Conservation (phyloP, 208 protist species). For the Leishmania aethiopica region DNA sequence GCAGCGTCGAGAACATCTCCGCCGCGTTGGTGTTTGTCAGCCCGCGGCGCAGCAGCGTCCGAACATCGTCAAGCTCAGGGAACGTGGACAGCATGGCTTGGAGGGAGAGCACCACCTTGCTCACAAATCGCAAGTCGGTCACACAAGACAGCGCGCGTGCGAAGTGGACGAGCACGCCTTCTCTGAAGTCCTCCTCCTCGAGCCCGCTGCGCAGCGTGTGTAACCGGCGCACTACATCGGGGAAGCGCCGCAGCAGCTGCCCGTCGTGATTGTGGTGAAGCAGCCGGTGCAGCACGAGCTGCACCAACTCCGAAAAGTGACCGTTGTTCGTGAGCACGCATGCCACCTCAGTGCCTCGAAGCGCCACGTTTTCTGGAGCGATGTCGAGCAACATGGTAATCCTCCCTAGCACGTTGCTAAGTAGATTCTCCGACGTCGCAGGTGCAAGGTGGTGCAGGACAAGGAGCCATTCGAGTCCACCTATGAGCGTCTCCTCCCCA, state of each 20-base stretch:
- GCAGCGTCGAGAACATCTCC: conserved; percentile 68
- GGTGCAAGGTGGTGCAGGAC: conserved; percentile 39
- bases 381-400: conserved; percentile 45
- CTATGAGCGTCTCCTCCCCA: conserved; percentile 51
- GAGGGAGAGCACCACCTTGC: conserved; percentile 67
- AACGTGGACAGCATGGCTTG: conserved; percentile 88
- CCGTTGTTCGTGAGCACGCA: conserved; percentile 43
- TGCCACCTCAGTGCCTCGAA: conserved; percentile 49
- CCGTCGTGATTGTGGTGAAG: conserved; percentile 15
- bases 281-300: conserved; percentile 24
- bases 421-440: conserved; percentile 20
- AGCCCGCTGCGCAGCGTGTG: conserved; percentile 30
- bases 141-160: conserved; percentile 19
- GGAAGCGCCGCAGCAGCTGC: conserved; percentile 40
- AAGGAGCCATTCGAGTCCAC: conserved; percentile 68
- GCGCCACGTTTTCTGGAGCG: conserved; percentile 43
- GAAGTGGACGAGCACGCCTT: conserved; percentile 26
- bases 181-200: neutral
- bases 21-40: conserved; percentile 20
- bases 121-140: conserved; percentile 61
- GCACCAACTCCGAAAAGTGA: conserved; percentile 40
- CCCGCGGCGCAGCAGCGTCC: conserved; percentile 59
- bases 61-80: conserved; percentile 84
- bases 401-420: conserved; percentile 31
- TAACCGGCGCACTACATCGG: conserved; percentile 52